phyloP scores from a whole-genome alignment of 2,329 filamentous ascomycete genomes.

The Pseudocercospora fuligena region DNA sequence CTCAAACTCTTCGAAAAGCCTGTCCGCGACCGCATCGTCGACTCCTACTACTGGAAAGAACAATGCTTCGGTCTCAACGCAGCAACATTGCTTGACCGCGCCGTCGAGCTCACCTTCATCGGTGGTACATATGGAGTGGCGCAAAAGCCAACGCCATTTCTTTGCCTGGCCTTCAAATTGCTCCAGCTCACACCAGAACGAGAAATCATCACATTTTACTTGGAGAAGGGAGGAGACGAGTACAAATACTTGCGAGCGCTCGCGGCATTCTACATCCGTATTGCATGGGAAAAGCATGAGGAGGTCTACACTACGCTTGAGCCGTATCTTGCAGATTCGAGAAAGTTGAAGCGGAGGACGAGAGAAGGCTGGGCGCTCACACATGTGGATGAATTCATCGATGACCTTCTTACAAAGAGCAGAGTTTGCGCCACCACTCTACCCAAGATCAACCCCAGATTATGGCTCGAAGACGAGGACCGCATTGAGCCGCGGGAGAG shows the following conservation, averaged over 20 bases:
- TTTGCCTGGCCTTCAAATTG: slow-evolving; percentile 93
- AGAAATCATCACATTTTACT: slow-evolving; percentile 78
- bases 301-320: slow-evolving; percentile 82
- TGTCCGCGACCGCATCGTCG: slow-evolving; percentile 91
- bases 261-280: slow-evolving; percentile 88
- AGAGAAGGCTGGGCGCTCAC: slow-evolving; percentile 77
- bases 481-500: slow-evolving; percentile 84
- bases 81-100: slow-evolving; percentile 81
- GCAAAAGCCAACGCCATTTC: slow-evolving; percentile 88
- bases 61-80: slow-evolving; percentile 95
- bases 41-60: slow-evolving; percentile 98
- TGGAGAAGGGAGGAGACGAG: slow-evolving; percentile 72
- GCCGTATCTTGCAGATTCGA: slow-evolving; percentile 77
- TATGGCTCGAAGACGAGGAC: slow-evolving; percentile 86
- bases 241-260: slow-evolving; percentile 84
- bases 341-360: slow-evolving; percentile 80
- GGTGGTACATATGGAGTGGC: slow-evolving; percentile 84
- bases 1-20: slow-evolving; percentile 96
- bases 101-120: slow-evolving; percentile 80
- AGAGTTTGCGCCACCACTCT: slow-evolving; percentile 88
- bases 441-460: slow-evolving; percentile 85
- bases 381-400: slow-evolving; percentile 88
- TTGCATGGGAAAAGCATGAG: slow-evolving; percentile 81
- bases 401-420: slow-evolving; percentile 86
- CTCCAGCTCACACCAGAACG: slow-evolving; percentile 83